These are phyloP conservation scores for Chalaropsis ovoidea DNA, from an alignment of 2,329 filamentous ascomycete species.

Conservation along the genomic window DNA sequence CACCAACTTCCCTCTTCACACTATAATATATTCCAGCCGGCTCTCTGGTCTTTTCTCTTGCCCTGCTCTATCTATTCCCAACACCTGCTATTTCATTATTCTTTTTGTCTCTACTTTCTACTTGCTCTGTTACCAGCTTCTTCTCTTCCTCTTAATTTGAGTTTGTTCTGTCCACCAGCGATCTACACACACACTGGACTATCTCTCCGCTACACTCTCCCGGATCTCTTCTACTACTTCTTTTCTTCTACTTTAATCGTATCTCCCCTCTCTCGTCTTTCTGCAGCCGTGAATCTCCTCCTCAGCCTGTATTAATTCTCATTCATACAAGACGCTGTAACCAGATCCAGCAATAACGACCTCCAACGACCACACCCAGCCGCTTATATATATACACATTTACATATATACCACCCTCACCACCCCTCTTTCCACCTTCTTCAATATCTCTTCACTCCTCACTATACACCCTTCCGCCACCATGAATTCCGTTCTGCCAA, in stretches of 20 bases:
- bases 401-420: slow-evolving; percentile 5
- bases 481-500: slow-evolving; percentile 24
- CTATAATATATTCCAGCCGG: slow-evolving; percentile 19
- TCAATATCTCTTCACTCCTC: not conserved
- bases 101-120: not conserved
- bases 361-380: not conserved
- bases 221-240: not conserved
- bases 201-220: not conserved
- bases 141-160: not conserved
- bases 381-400: not conserved
- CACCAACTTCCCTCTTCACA: slow-evolving; percentile 9
- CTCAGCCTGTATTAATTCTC: not conserved
- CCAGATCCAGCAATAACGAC: slow-evolving; percentile 3
- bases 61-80: not conserved
- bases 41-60: slow-evolving; percentile 16
- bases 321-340: not conserved
- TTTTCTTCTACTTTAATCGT: slow-evolving; percentile 7
- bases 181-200: not conserved
- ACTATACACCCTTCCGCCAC: slow-evolving; percentile 5
- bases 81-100: not conserved
- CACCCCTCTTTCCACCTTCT: not conserved
- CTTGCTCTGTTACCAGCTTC: not conserved
- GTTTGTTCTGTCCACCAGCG: not conserved
- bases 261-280: not conserved
- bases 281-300: not conserved